Evolutionary conservation across 148 eudicot species (phyloP).

Genomic region (Camellia lanceoleosa): DNA sequence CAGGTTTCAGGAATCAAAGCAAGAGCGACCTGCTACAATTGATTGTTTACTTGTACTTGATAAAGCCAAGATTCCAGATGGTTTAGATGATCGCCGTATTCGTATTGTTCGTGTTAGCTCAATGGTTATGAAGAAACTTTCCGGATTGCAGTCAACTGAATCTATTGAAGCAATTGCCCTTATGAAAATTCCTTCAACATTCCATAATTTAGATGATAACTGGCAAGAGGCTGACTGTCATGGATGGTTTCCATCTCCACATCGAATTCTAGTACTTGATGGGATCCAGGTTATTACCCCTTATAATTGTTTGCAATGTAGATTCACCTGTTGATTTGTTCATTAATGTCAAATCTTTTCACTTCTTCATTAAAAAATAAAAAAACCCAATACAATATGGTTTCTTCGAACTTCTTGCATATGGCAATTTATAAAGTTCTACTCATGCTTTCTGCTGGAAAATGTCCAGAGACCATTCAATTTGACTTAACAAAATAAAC

Average conservation of each 20-base stretch:
- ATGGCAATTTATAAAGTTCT: neutral
- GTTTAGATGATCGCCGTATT: constrained; percentile 35
- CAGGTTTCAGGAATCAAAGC: constrained; percentile 38
- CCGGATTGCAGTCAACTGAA: constrained; percentile 83
- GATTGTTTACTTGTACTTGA: constrained; percentile 75
- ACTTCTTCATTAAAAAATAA: no score
- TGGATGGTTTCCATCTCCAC: constrained; percentile 51
- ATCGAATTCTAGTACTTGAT: constrained; percentile 84
- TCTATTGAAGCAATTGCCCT: constrained; percentile 73
- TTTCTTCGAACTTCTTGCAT: neutral
- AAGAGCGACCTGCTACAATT: constrained; percentile 28
- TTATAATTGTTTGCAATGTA: neutral
- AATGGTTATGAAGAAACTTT: constrained; percentile 71
- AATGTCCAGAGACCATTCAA: neutral
- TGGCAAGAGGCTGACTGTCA: constrained; percentile 34
- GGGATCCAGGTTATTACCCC: constrained; percentile 68
- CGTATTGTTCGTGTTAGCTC: constrained; percentile 58
- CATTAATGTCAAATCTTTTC: neutral
- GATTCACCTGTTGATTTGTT: constrained; percentile 4
- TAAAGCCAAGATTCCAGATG: constrained; percentile 50
- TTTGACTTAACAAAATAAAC: neutral
- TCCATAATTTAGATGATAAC: constrained; percentile 38
- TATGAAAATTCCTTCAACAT: constrained; percentile 67
- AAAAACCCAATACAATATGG: neutral
- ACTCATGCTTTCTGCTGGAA: neutral